These are phyloP conservation scores for Postia placenta DNA, from an alignment of 768 basidiomycete genomes.

Conservation along the genomic window DNA sequence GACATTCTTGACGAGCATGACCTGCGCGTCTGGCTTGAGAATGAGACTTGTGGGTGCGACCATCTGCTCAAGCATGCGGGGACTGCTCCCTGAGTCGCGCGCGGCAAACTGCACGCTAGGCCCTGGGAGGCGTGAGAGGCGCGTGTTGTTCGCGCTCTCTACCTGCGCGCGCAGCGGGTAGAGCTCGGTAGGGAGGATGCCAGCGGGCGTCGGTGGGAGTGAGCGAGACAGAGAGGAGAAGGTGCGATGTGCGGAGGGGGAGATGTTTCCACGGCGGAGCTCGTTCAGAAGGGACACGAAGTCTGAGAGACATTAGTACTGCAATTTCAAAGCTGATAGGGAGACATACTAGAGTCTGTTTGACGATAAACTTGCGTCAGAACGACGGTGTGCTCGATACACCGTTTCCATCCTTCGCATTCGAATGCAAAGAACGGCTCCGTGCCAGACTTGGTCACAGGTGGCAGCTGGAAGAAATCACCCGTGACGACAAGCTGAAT, in stretches of 20 bases:
- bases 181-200: slow-evolving; percentile 42
- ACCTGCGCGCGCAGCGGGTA: slow-evolving; percentile 70
- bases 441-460: slow-evolving; percentile 39
- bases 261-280: slow-evolving; percentile 58
- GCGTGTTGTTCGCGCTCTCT: slow-evolving; percentile 51
- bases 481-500: slow-evolving; percentile 50
- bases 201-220: slow-evolving; percentile 18
- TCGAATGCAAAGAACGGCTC: slow-evolving; percentile 61
- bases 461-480: slow-evolving; percentile 66
- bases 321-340: neutral
- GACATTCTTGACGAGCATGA: slow-evolving; percentile 69
- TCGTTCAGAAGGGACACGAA: slow-evolving; percentile 75
- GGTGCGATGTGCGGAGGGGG: slow-evolving; percentile 34
- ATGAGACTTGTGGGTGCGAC: slow-evolving; percentile 51
- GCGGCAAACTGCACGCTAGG: slow-evolving; percentile 39
- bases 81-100: slow-evolving; percentile 43
- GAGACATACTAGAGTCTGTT: slow-evolving; percentile 41
- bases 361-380: slow-evolving; percentile 73
- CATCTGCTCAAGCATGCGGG: slow-evolving; percentile 53
- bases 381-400: slow-evolving; percentile 53
- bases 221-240: slow-evolving; percentile 44
- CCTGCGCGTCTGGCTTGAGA: slow-evolving; percentile 58
- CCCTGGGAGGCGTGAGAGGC: slow-evolving; percentile 44
- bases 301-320: slow-evolving; percentile 26
- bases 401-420: slow-evolving; percentile 50